Conservation (phyloP, 2,329 filamentous ascomycete species). For the Sporothrix pallida region DNA sequence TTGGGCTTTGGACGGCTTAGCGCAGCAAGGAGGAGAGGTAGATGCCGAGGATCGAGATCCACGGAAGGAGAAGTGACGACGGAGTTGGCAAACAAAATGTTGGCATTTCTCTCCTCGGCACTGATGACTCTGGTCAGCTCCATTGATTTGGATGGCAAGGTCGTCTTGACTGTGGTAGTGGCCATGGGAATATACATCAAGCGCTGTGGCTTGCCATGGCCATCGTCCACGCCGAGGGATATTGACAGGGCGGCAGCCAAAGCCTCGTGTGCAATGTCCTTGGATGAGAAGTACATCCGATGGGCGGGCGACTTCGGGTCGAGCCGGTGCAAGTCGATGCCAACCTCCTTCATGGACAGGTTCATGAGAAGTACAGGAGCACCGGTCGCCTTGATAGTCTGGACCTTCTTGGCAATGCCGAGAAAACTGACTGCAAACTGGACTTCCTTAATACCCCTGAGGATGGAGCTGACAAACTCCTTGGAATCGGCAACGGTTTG, state of each 20-base stretch:
- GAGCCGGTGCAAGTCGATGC: conserved; percentile 87
- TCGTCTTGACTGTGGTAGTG: conserved; percentile 92
- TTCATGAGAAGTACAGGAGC: conserved; percentile 76
- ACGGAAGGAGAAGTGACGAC: conserved; percentile 95
- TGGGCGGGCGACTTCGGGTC: conserved; percentile 93
- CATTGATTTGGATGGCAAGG: conserved; percentile 90
- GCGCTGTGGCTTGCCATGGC: conserved; percentile 82
- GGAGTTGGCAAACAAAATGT: conserved; percentile 94
- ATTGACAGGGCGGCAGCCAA: conserved; percentile 90
- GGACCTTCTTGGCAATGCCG: conserved; percentile 80
- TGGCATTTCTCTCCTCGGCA: conserved; percentile 85
- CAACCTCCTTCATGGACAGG: conserved; percentile 93
- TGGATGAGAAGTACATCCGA: conserved; percentile 95
- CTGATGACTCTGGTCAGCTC: conserved; percentile 75
- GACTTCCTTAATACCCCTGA: conserved; percentile 93
- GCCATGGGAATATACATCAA: conserved; percentile 96
- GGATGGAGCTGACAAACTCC: conserved; percentile 86
- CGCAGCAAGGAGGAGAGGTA: conserved; percentile 82
- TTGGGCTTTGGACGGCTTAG: conserved; percentile 50
- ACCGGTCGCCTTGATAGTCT: conserved; percentile 68
- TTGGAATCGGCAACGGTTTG: conserved; percentile 89
- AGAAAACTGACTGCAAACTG: conserved; percentile 94
- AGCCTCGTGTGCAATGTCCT: conserved; percentile 93
- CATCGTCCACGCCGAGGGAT: conserved; percentile 88
- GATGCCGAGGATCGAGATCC: conserved; percentile 88